A percentile compares a stretch with the other conserved stretches of the same genome.
These are phyloP conservation scores for Penicillium digitatum DNA, from an alignment of 2,329 filamentous ascomycete genomes.

Conservation along the genomic window DNA sequence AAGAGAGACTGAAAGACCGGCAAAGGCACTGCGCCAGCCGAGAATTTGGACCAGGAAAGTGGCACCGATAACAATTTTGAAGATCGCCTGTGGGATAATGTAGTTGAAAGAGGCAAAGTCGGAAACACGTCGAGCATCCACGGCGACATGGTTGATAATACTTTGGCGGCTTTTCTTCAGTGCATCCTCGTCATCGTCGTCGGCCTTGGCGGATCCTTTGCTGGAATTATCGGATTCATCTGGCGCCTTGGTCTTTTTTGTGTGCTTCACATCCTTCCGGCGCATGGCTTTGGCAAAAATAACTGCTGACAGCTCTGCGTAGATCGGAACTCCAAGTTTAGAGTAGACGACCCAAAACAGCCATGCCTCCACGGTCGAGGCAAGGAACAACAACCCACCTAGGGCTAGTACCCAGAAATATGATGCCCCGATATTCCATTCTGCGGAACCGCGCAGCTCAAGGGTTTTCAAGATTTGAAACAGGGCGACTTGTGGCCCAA, in stretches of 20 bases:
- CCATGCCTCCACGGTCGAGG: conserved; percentile 59
- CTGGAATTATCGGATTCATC: conserved; percentile 21
- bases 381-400: conserved; percentile 55
- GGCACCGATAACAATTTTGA: conserved; percentile 64
- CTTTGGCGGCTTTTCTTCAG: conserved; percentile 62
- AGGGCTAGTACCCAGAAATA: conserved; percentile 68
- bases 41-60: conserved; percentile 64
- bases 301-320: conserved; percentile 65
- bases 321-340: conserved; percentile 61
- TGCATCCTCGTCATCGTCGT: conserved; percentile 44
- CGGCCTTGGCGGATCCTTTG: conserved; percentile 28
- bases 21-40: conserved; percentile 65
- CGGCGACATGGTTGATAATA: conserved; percentile 71
- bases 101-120: conserved; percentile 66
- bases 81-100: conserved; percentile 58
- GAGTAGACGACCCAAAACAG: conserved; percentile 64
- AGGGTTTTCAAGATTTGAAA: conserved; percentile 62
- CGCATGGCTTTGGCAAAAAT: conserved; percentile 75
- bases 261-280: conserved; percentile 62
- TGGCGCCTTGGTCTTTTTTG: conserved; percentile 37
- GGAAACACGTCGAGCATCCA: conserved; percentile 66
- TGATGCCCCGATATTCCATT: conserved; percentile 49
- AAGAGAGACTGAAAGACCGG: conserved; percentile 62
- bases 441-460: conserved; percentile 51
- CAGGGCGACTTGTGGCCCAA: conserved; percentile 67